Evolutionary conservation across 805 yeast species (phyloP).

Genomic region (Yamadazyma phyllophila): DNA sequence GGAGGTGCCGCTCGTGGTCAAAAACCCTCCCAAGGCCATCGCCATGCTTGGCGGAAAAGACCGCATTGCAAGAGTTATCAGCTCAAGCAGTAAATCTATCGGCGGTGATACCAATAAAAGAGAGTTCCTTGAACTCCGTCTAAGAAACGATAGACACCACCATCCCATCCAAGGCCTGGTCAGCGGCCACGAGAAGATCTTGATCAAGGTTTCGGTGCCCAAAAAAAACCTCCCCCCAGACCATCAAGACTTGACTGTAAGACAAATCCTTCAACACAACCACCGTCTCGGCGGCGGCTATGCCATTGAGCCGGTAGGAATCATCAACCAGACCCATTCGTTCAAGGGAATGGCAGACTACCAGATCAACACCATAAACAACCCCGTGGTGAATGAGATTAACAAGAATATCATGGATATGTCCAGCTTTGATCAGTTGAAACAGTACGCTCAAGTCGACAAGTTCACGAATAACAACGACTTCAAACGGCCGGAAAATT

Average conservation of each 20-base stretch:
- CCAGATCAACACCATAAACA: conserved; percentile 64
- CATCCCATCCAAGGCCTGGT: conserved; percentile 63
- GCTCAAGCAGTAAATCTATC: conserved; percentile 25
- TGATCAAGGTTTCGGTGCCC: conserved; percentile 61
- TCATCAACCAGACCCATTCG: conserved; percentile 64
- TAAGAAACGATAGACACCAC: conserved; percentile 44
- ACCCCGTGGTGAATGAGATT: conserved; percentile 32
- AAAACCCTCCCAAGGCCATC: conserved; percentile 60
- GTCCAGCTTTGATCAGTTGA: conserved; percentile 23
- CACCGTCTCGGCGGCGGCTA: conserved; percentile 27
- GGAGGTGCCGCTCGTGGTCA: conserved; percentile 75
- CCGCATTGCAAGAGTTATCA: conserved; percentile 41
- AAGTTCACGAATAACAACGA: conserved; percentile 27
- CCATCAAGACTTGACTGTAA: conserved; percentile 38
- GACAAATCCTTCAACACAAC: conserved; percentile 37
- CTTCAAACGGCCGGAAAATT: conserved; percentile 21
- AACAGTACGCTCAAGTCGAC: conserved; percentile 22
- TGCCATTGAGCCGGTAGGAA: conserved; percentile 58
- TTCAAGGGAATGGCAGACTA: conserved; percentile 89
- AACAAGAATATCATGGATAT: conserved; percentile 21
- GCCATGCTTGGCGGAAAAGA: conserved; percentile 65
- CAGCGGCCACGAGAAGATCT: conserved; percentile 52
- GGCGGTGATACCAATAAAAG: neutral
- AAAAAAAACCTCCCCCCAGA: conserved; percentile 45
- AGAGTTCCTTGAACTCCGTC: conserved; percentile 34